phyloP scores from a whole-genome alignment of 2,329 filamentous ascomycete species.

The Allantophomopsis cytisporea region DNA sequence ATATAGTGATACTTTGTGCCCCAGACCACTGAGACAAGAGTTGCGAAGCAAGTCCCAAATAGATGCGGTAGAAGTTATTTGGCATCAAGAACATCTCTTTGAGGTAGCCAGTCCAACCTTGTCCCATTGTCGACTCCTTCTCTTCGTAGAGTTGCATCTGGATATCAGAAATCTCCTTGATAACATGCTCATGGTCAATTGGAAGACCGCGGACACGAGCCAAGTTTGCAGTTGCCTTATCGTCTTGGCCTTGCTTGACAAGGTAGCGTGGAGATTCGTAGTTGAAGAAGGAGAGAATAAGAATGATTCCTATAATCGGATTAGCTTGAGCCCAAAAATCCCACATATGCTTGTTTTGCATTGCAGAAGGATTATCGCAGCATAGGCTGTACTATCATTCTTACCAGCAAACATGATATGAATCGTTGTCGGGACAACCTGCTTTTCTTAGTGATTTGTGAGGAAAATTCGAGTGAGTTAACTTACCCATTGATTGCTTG shows the following conservation, averaged over 20 bases:
- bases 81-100: conserved; percentile 56
- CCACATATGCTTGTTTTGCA: too few species aligned
- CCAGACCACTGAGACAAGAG: conserved; percentile 63
- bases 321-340: too few species aligned
- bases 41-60: conserved; percentile 55
- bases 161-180: conserved; percentile 49
- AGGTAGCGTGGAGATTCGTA: conserved; percentile 60
- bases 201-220: conserved; percentile 44
- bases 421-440: conserved; percentile 58
- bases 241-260: conserved; percentile 46
- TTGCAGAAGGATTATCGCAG: too few species aligned
- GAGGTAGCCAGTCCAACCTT: conserved; percentile 48
- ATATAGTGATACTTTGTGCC: conserved; percentile 62
- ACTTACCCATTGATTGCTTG: conserved; percentile 32
- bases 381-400: too few species aligned
- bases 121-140: conserved; percentile 54
- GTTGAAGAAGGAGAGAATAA: conserved; percentile 54
- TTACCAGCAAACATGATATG: conserved; percentile 60
- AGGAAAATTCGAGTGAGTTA: not conserved
- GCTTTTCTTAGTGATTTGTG: conserved; percentile 11
- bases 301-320: conserved; percentile 36
- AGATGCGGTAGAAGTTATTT: conserved; percentile 61
- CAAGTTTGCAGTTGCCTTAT: conserved; percentile 42
- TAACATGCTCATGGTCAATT: conserved; percentile 44
- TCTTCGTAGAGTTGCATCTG: conserved; percentile 54